Base-by-base conservation (phyloP, 768 basidiomycete genomes). In the Pleurotus platypus region DNA sequence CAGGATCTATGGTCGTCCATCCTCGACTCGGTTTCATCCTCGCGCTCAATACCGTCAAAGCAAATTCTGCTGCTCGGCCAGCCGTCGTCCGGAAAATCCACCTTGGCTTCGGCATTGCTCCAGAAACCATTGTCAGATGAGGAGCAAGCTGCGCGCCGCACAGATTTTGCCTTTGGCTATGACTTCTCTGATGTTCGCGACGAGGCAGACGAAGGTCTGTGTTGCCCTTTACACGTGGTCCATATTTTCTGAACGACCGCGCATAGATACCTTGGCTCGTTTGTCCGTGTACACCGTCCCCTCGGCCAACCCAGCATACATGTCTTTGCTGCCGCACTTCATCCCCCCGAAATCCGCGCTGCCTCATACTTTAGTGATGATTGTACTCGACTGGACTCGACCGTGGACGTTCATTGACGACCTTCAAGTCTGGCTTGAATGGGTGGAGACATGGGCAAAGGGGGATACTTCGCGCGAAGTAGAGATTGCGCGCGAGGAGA, bases 1-100 rank as follows among this genome's bases (percentile, higher is more conserved):
- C 82, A 86, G 62, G 90, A 95, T 63, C 75, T 98, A 40, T 98
- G 96, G 96, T 89, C 87, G 2, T 90, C 91, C 11, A 98, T 98
- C 62, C 80, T 98, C 4, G 87, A 94, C 71, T 86, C 88, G 11
- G 87, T 96, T 22, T 90, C 92, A 1, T 85, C 86, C 26, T 83
- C 89, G 38, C 83, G 91, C 54, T 84, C 88, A 9, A 89, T 86
- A 65, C 90, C 90, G 13, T 87, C 90, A 16, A 97, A 95, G 72
- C 91, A 95, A 67, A 77, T 96, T 24, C 75, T 98, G 46, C 64
- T 98, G 1, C 83, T 98, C 3, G 94, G 92, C 45, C 84, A 90
- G 59, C 85, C 90, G 0, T 79, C 80, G 2, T 81, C 88, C 0
- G 92, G 93, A 59, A 94, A 94, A 69, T 90, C 87, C 1, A 79